phyloP scores from a whole-genome alignment of 179 eudicot species.

The Beta macrorhiza region DNA sequence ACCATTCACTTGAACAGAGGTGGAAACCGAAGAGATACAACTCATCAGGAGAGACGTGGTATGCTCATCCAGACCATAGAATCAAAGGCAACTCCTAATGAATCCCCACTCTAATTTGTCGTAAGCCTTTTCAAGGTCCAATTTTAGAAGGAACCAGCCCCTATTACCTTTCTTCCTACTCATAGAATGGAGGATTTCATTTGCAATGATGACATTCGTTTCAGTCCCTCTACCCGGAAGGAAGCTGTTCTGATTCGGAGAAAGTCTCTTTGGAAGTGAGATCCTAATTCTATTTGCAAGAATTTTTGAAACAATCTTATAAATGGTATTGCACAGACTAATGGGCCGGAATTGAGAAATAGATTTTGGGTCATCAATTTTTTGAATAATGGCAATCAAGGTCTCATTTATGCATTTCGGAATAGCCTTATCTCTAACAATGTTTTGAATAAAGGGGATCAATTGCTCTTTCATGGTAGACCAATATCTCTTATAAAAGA shows the following conservation, averaged over 20 bases:
- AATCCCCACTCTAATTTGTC: not conserved
- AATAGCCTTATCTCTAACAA: too few species aligned
- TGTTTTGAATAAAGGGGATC: too few species aligned
- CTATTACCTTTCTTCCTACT: not conserved
- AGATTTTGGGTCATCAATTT: fast-evolving
- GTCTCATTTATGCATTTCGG: not conserved
- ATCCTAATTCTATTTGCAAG: not conserved
- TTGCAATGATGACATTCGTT: not conserved
- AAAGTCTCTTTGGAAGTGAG: not conserved
- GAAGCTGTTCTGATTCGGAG: not conserved
- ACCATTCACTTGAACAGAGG: not conserved
- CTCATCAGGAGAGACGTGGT: not conserved
- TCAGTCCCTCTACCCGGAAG: not conserved
- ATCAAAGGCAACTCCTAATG: not conserved
- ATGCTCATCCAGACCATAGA: not conserved
- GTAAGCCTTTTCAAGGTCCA: not conserved
- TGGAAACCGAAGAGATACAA: not conserved
- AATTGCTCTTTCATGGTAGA: too few species aligned
- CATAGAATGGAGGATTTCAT: not conserved
- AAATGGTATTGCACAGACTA: not conserved
- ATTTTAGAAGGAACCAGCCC: not conserved
- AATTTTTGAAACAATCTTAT: not conserved
- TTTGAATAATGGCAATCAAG: not conserved
- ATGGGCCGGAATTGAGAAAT: not conserved
- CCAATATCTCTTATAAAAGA: too few species aligned